phyloP scores from a whole-genome alignment of 2,329 filamentous ascomycete genomes.

The Thyridium curvatum region DNA sequence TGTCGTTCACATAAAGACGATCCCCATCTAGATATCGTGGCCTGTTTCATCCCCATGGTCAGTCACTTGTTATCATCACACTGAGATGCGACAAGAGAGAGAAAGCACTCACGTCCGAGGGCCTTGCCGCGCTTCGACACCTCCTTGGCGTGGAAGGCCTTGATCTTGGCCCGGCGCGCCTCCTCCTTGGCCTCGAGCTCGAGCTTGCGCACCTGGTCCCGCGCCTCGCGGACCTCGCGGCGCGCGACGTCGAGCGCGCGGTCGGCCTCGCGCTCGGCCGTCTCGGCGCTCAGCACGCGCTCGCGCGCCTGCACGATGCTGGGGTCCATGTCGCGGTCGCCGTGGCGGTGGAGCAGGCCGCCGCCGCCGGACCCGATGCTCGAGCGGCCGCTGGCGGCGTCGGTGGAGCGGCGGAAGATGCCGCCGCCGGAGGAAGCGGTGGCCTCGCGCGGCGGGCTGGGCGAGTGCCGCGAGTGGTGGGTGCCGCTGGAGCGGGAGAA shows the following conservation, averaged over 20 bases:
- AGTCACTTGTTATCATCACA: no score
- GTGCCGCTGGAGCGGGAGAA: conserved; percentile 5
- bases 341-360: conserved; percentile 8
- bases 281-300: conserved; percentile 55
- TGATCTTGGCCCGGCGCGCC: conserved; percentile 58
- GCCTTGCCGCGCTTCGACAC: conserved; percentile 63
- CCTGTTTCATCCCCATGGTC: no score
- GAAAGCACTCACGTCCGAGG: conserved; percentile 55
- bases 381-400: conserved; percentile 11
- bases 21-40: no score
- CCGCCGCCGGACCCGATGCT: background rate
- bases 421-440: conserved; percentile 13
- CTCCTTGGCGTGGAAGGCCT: conserved; percentile 58
- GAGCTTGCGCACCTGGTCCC: conserved; percentile 55
- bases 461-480: conserved; percentile 8
- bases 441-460: conserved; percentile 11
- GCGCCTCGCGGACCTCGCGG: conserved; percentile 50
- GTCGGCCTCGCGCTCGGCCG: conserved; percentile 59
- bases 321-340: conserved; percentile 43
- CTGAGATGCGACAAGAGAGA: no score
- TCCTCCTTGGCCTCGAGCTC: conserved; percentile 63
- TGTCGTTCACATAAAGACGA: no score
- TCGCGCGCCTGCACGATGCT: conserved; percentile 56
- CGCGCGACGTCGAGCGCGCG: conserved; percentile 53
- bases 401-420: conserved; percentile 18